These are phyloP conservation scores for Hyparrhenia diplandra DNA, from an alignment of 176 grass and related monocot species.

Conservation along the genomic window DNA sequence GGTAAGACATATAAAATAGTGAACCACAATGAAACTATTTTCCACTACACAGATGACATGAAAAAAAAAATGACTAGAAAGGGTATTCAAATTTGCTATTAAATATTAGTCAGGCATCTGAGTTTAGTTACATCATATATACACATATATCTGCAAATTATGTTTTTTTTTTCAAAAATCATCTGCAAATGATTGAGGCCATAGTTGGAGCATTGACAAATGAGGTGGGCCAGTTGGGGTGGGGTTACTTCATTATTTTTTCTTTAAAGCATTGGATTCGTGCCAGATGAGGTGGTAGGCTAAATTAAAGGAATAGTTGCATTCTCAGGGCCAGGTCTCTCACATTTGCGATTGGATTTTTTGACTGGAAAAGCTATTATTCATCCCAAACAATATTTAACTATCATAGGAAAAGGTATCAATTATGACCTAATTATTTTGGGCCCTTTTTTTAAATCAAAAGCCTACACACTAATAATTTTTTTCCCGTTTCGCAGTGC, in stretches of 20 bases:
- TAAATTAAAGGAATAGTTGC: neutral
- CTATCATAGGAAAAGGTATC: neutral
- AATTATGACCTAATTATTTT: constrained; percentile 8
- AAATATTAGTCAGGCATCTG: neutral
- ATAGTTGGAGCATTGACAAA: neutral
- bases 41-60: neutral
- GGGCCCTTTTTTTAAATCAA: neutral
- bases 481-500: neutral
- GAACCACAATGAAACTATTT: too few species aligned
- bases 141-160: too few species aligned
- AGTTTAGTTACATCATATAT: neutral
- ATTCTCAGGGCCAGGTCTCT: neutral
- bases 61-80: neutral
- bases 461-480: neutral
- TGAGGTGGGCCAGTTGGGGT: neutral
- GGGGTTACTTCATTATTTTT: neutral
- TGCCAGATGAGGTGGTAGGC: neutral
- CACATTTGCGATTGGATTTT: neutral
- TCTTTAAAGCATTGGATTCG: neutral
- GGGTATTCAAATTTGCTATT: neutral
- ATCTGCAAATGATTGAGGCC: neutral
- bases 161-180: too few species aligned
- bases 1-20: too few species aligned
- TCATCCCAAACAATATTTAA: neutral
- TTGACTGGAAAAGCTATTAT: neutral